These are phyloP conservation scores for Auriscalpium microsporum DNA, from an alignment of 768 basidiomycete genomes.

Conservation along the genomic window DNA sequence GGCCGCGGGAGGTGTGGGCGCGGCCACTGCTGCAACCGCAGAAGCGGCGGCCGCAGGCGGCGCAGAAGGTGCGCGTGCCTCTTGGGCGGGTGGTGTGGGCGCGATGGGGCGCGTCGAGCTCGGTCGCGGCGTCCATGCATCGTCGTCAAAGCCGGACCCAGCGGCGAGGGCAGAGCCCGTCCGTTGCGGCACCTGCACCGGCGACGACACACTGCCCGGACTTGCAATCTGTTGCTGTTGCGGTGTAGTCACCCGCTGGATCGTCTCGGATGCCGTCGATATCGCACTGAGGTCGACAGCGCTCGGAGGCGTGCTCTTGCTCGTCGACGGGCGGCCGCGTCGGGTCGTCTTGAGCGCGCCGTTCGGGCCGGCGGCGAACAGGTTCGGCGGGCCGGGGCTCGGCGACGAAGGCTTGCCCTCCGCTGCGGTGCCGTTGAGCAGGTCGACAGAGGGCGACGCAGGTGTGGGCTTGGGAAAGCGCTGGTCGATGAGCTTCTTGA, in stretches of 20 bases:
- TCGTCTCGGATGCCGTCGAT: conserved; percentile 59
- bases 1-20: too few species aligned
- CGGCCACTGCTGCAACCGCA: conserved; percentile 32
- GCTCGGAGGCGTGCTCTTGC: conserved; percentile 39
- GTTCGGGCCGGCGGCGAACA: conserved; percentile 73
- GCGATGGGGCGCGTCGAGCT: conserved; percentile 59
- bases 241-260: conserved; percentile 61
- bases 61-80: conserved; percentile 25
- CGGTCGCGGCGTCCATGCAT: conserved; percentile 92
- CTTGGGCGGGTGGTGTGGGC: conserved; percentile 33
- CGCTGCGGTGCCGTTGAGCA: conserved; percentile 65
- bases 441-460: conserved; percentile 31
- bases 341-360: conserved; percentile 74
- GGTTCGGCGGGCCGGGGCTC: conserved; percentile 53
- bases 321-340: conserved; percentile 71
- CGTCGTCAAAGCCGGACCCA: conserved; percentile 82
- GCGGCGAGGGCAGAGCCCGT: conserved; percentile 42
- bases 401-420: conserved; percentile 69
- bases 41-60: conserved; percentile 44
- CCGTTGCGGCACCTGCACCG: conserved; percentile 43
- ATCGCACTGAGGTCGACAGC: conserved; percentile 67
- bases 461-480: conserved; percentile 34
- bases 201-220: conserved; percentile 37
- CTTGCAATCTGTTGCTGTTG: conserved; percentile 35
- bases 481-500: conserved; percentile 74